These are phyloP conservation scores for Venturia pyrina DNA, from an alignment of 2,329 filamentous ascomycete genomes.

Conservation along the genomic window DNA sequence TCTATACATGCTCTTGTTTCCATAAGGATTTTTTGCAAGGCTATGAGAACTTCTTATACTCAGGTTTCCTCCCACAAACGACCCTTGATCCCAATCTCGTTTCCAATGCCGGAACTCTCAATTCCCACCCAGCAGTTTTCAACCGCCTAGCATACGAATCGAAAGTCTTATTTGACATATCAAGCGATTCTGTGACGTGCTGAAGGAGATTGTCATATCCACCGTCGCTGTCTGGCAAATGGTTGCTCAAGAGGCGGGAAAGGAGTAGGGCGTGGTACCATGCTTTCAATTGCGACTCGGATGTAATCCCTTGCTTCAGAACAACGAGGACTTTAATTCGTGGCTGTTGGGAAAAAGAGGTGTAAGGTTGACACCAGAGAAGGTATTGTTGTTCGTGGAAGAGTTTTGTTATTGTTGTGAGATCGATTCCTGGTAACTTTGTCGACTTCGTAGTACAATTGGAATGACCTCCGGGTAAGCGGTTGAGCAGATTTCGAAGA, in stretches of 20 bases:
- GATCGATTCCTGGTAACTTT: not conserved
- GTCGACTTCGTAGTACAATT: not conserved
- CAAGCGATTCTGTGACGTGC: not conserved
- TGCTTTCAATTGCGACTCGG: conserved; percentile 1
- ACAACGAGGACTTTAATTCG: not conserved
- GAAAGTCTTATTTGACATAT: not conserved
- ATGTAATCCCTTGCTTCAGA: not conserved
- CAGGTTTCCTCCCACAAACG: not conserved
- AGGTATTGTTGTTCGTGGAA: not conserved
- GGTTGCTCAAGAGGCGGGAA: not conserved
- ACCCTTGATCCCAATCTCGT: not conserved
- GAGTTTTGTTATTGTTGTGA: not conserved
- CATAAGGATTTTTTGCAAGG: no score
- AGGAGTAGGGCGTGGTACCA: not conserved
- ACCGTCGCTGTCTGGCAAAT: not conserved
- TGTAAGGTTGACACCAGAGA: not conserved
- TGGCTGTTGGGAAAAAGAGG: not conserved
- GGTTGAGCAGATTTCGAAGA: not conserved
- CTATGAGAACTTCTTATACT: not conserved
- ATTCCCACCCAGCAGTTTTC: not conserved
- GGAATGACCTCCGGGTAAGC: not conserved
- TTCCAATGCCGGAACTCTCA: not conserved
- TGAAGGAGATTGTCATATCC: not conserved
- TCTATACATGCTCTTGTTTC: no score
- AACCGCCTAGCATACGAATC: not conserved